A percentile compares a stretch with the other conserved stretches of the same genome.
These are phyloP conservation scores for Grigorovia humatica DNA, from an alignment of 805 yeast species.

Conservation along the genomic window DNA sequence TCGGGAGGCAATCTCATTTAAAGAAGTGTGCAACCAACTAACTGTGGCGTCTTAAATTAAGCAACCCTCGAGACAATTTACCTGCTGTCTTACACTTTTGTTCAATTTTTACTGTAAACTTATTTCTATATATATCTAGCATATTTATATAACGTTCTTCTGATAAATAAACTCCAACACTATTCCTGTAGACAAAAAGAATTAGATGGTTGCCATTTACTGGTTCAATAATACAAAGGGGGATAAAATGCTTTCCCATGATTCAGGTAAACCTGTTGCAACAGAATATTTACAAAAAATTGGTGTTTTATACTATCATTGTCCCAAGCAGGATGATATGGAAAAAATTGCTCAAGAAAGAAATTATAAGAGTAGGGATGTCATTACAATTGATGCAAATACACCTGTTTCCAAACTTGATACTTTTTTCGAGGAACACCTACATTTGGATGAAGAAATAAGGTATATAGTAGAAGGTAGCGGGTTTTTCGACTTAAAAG, in stretches of 20 bases:
- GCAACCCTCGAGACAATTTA: no score
- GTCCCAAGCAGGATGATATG: conserved; percentile 43
- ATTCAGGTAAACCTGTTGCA: conserved; percentile 53
- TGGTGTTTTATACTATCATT: conserved; percentile 59
- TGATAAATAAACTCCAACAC: no score
- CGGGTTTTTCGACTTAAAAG: conserved; percentile 86
- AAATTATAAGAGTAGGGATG: conserved; percentile 71
- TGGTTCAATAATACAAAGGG: conserved; percentile 53
- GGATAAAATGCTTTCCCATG: conserved; percentile 57
- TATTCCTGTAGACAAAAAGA: no score
- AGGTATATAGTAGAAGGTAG: conserved; percentile 81
- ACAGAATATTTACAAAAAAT: conserved; percentile 40
- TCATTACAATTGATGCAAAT: conserved; percentile 37
- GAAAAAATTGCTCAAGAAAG: conserved; percentile 59
- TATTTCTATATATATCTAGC: no score
- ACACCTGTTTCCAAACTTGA: conserved; percentile 53
- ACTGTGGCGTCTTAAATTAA: no score
- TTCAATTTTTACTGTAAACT: no score
- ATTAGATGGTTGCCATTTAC: conserved; percentile 39
- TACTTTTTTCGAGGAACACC: conserved; percentile 70
- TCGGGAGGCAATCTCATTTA: no score
- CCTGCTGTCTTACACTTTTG: no score
- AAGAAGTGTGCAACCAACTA: no score
- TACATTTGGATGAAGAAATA: conserved; percentile 96
- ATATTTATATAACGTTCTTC: no score